A percentile compares a stretch with the other conserved stretches of the same genome.
Conservation (phyloP, 306 rosid species). For the Vigna hirtella region DNA sequence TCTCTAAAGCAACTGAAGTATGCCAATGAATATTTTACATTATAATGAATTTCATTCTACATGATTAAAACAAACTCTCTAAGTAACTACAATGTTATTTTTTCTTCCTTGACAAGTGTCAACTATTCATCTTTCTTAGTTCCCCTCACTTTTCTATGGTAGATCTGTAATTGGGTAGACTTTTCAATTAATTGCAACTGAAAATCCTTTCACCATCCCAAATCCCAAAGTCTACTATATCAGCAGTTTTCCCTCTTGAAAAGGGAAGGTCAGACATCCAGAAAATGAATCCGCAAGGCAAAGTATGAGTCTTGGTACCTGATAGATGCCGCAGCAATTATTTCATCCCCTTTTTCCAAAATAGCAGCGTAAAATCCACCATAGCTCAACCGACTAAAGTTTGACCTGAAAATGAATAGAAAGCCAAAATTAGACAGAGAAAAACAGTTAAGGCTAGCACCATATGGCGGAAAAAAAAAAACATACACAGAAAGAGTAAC, state of each 20-base stretch:
- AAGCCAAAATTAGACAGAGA: not conserved
- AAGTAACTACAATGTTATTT: not conserved
- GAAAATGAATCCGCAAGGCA: not conserved
- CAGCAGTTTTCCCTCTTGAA: not conserved
- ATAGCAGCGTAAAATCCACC: slow-evolving; percentile 91
- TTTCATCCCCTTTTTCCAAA: slow-evolving; percentile 96
- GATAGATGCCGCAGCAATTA: slow-evolving; percentile 91
- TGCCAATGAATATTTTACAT: not conserved
- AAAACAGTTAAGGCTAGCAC: slow-evolving; percentile 17
- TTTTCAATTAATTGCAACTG: slow-evolving; percentile 26
- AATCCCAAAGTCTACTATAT: slow-evolving; percentile 15
- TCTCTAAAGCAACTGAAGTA: slow-evolving; percentile 7
- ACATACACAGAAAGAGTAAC: not conserved
- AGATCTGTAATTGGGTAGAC: not conserved
- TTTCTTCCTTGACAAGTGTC: slow-evolving; percentile 11
- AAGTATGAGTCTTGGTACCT: slow-evolving; percentile 51
- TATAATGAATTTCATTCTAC: slow-evolving; percentile 3
- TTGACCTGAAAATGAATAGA: slow-evolving; percentile 69
- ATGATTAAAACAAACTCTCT: slow-evolving; percentile 12
- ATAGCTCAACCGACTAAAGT: slow-evolving; percentile 86
- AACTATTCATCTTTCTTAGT: not conserved
- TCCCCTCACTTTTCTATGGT: not conserved
- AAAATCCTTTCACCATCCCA: slow-evolving; percentile 20
- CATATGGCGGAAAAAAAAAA: slow-evolving; percentile 17
- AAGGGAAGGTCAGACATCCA: slow-evolving; percentile 23